Evolutionary conservation across 2,329 filamentous ascomycete genomes (phyloP), one percentile per base, ranked within the genome.

Genomic region (Trichoderma semiorbis): DNA sequence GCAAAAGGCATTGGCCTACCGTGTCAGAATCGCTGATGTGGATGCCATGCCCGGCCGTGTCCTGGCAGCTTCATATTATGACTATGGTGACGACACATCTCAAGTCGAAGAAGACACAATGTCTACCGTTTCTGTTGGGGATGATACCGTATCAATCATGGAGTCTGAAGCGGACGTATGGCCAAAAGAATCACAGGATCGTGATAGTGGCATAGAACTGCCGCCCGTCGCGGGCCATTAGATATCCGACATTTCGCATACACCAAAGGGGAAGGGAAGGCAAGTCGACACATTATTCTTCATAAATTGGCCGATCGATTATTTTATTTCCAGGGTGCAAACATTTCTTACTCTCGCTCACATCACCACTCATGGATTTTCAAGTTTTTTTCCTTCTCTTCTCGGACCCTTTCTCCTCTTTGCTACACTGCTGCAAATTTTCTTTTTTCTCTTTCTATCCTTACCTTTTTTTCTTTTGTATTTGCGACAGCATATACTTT

Each of bases 1-100:
- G 7, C 92, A 91, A 78, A 95, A 93, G 78, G 96, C 96, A 0
- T 86, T 99, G 2, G 91, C 92, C 62, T 97, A 97, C 79, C 87
- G 89, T 72, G 93, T 98, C 30, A 88, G 88, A 34, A 88, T 92
- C 10, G 93, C 90, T 75, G 95, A 98, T 77, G 86, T 97, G 39
- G 89, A 93, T 28, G 69, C 39, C 12, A 66, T 4, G 94, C 94
- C 14, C 12, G 94, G 94, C 0, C 88, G 94, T 26, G 92, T 97
- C 1, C 85, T 98, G 4, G 85, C 88, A 11, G 84, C 86, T 1
- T 85, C 87, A 0, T 92, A 95, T 74, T 92, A 95, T 62, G 82
- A 90, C 6, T 80, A 81, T 18, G 78, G 79, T 7, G 78, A 77
- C n/a, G 77, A 79, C 47, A 77, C 65, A 8, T 74, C 76, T 50